Conservation (phyloP, 345 rosid genomes). For the Pelargonium nanum region DNA sequence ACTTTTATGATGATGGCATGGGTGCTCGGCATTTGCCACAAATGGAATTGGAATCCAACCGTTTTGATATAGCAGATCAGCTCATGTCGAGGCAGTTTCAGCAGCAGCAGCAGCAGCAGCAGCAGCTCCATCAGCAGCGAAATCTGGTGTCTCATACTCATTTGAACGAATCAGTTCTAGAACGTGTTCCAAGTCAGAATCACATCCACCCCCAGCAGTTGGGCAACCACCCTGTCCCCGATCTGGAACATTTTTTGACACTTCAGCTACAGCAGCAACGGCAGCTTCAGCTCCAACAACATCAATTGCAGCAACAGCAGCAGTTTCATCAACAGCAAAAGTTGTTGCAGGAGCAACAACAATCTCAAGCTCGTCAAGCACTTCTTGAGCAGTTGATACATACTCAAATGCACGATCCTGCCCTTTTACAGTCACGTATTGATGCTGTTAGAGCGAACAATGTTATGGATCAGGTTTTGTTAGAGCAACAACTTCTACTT, state of each 20-base stretch:
- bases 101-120: slow-evolving; percentile 39
- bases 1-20: slow-evolving; percentile 28
- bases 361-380: slow-evolving; percentile 53
- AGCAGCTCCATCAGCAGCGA: slow-evolving; percentile 36
- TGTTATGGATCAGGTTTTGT: slow-evolving; percentile 32
- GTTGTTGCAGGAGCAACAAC: slow-evolving; percentile 48
- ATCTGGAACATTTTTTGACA: slow-evolving; percentile 37
- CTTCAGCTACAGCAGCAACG: slow-evolving; percentile 27
- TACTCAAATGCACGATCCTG: slow-evolving; percentile 48
- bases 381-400: slow-evolving; percentile 54
- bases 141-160: slow-evolving; percentile 30
- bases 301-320: slow-evolving; percentile 37
- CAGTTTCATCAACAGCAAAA: slow-evolving; percentile 46
- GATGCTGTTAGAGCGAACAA: slow-evolving; percentile 36
- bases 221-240: slow-evolving; percentile 29
- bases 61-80: slow-evolving; percentile 37
- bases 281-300: slow-evolving; percentile 28
- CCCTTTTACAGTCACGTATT: slow-evolving; percentile 37
- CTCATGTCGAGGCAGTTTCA: slow-evolving; percentile 38
- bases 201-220: slow-evolving; percentile 32
- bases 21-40: slow-evolving; percentile 26
- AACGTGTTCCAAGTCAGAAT: slow-evolving; percentile 34
- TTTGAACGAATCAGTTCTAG: slow-evolving; percentile 28
- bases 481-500: slow-evolving; percentile 41
- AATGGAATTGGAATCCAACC: slow-evolving; percentile 33